Evolutionary conservation across 192 early-diverging fungal species (phyloP), one percentile per base, ranked within the genome.

Genomic region (Coemansia sp.): DNA sequence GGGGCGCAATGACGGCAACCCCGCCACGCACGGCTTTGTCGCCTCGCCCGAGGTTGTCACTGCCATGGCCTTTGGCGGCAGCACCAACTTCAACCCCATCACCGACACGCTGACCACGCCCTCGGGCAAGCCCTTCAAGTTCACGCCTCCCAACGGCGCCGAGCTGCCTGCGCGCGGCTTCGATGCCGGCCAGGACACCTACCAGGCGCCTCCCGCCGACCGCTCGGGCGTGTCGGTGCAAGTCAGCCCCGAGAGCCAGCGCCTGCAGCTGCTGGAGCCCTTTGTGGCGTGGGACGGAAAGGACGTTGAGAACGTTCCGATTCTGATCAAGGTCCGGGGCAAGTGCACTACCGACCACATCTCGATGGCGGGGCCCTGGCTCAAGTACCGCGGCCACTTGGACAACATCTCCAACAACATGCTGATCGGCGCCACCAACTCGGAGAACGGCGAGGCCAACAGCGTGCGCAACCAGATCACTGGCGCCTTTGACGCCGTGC

Each of bases 331-430:
- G 88, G 94, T 91, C 69, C 88, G 89, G 77, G 97, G 97, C 77
- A 99, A 99, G 88, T 99, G 97, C 88, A 99, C 97, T 37, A 99
- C 97, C 26, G 97, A 99, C 81, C 97, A 99, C 85, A 99, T 99
- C 75, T 93, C 92, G 53, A 92, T 92, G 86, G 95, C 93, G 50
- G 94, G 93, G 63, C 91, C 92, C 60, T 94, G 91, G 91, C 86
- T 93, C 82, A 91, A 93, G 89, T 99, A 93, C 89, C 93, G 96
- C 77, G 97, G 97, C 59, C 97, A 99, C 82, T 88, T 99, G 67
- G 97, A 99, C 78, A 99, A 97, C 88, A 94, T 99, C 80, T 91
- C 95, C 69, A 97, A 96, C 88, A 99, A 99, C 89, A 97, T 96
- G 89, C 90, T 99, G 85, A 99, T 99, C 65, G 97, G 97, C 80